phyloP scores from a whole-genome alignment of 352 stramenopile species.

The Phytophthora pisi region DNA sequence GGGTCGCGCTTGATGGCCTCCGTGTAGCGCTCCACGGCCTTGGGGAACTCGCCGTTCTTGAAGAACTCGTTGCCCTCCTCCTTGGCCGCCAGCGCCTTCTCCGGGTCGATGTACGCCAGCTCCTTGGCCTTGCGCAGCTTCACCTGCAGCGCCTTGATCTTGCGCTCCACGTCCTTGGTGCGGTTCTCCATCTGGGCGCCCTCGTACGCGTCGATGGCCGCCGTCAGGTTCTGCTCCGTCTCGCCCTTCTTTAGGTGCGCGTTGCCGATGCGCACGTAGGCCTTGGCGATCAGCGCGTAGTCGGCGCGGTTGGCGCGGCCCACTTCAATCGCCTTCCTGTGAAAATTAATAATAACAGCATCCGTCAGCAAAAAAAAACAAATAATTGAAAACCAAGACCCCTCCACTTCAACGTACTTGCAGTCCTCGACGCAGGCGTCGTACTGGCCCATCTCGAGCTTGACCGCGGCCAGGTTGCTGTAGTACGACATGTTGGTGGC shows the following conservation, averaged over 20 bases:
- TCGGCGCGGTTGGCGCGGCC: slow-evolving; percentile 93
- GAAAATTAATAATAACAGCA: background rate
- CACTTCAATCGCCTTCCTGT: slow-evolving; percentile 94
- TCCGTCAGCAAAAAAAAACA: background rate
- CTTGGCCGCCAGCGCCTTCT: slow-evolving; percentile 97
- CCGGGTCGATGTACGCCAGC: slow-evolving; percentile 96
- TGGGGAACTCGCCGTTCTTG: slow-evolving; percentile 94
- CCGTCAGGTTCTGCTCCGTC: slow-evolving; percentile 84
- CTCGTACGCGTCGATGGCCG: slow-evolving; percentile 89
- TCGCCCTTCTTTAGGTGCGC: slow-evolving; percentile 96
- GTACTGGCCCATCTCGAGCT: slow-evolving; percentile 96
- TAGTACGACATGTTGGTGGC: slow-evolving; percentile 97
- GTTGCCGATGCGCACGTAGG: slow-evolving; percentile 96
- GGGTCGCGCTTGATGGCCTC: slow-evolving; percentile 99
- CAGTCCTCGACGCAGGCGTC: slow-evolving; percentile 95
- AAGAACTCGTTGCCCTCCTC: slow-evolving; percentile 98
- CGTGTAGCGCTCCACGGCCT: slow-evolving; percentile 94
- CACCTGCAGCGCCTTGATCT: slow-evolving; percentile 94
- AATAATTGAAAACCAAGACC: slow-evolving; percentile 31
- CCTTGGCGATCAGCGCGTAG: slow-evolving; percentile 97
- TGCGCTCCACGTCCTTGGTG: slow-evolving; percentile 94
- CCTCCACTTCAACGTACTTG: slow-evolving; percentile 53
- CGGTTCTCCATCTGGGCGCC: slow-evolving; percentile 88
- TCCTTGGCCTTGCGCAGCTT: slow-evolving; percentile 96
- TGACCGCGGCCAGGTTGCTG: slow-evolving; percentile 98